Conservation (phyloP, 2,329 filamentous ascomycete species). For the Emmonsiellopsis sp. region DNA sequence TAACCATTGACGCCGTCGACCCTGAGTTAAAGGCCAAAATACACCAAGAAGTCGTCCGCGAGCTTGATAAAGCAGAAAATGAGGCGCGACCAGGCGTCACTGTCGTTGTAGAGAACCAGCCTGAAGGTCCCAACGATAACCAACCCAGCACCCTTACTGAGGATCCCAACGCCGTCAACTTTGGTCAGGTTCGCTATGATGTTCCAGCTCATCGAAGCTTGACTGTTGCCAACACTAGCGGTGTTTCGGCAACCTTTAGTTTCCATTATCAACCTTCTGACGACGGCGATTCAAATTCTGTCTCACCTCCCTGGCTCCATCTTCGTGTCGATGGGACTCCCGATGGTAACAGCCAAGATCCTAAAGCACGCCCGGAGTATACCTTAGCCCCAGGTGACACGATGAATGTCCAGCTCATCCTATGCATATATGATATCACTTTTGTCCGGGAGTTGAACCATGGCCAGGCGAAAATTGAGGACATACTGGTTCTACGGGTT, state of each 20-base stretch:
- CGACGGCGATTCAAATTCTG: conserved; percentile 32
- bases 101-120: conserved; percentile 59
- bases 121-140: conserved; percentile 22
- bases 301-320: conserved; percentile 58
- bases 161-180: conserved; percentile 56
- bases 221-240: conserved; percentile 86
- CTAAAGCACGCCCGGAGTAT: conserved; percentile 39
- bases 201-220: conserved; percentile 56
- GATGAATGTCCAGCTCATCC: conserved; percentile 57
- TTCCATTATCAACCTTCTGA: conserved; percentile 64
- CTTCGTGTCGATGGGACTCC: conserved; percentile 53
- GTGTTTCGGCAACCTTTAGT: conserved; percentile 66
- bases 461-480: conserved; percentile 58
- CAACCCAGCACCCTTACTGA: conserved; percentile 25
- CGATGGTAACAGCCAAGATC: conserved; percentile 16
- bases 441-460: conserved; percentile 65
- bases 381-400: conserved; percentile 80
- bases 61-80: conserved; percentile 85
- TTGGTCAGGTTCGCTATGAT: conserved; percentile 64
- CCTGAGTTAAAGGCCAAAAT: conserved; percentile 75
- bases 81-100: conserved; percentile 76
- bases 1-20: conserved; percentile 80
- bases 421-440: conserved; percentile 54
- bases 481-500: conserved; percentile 79
- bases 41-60: conserved; percentile 75